These are phyloP conservation scores for Triadica sebifera DNA, from an alignment of 345 rosid genomes.

Conservation along the genomic window DNA sequence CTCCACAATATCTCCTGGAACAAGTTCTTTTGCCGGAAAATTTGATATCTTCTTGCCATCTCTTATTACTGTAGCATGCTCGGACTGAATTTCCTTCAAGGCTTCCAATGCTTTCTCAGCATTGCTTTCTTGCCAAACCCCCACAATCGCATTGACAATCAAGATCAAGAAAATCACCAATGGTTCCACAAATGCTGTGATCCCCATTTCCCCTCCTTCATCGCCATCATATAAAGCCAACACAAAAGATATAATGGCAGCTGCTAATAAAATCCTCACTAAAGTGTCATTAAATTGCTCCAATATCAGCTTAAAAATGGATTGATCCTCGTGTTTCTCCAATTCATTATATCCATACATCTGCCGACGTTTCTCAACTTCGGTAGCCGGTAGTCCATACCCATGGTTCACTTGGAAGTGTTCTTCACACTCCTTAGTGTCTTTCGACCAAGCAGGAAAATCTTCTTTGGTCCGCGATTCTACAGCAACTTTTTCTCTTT, in stretches of 20 bases:
- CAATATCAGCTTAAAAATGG: slow-evolving; percentile 57
- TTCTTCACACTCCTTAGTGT: slow-evolving; percentile 55
- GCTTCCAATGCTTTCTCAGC: slow-evolving; percentile 95
- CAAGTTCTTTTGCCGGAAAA: slow-evolving; percentile 77
- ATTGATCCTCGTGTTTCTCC: slow-evolving; percentile 73
- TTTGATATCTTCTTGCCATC: slow-evolving; percentile 47
- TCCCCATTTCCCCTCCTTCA: slow-evolving; percentile 86
- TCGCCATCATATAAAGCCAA: slow-evolving; percentile 77
- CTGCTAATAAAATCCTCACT: slow-evolving; percentile 78
- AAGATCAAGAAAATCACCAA: slow-evolving; percentile 83
- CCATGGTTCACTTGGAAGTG: slow-evolving; percentile 44
- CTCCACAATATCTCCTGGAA: slow-evolving; percentile 91
- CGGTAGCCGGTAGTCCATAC: slow-evolving; percentile 47
- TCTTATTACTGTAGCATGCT: slow-evolving; percentile 67
- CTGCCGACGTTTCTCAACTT: slow-evolving; percentile 51
- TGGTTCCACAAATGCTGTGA: slow-evolving; percentile 92
- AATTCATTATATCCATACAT: slow-evolving; percentile 71
- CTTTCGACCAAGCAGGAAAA: slow-evolving; percentile 78
- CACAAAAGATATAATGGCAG: slow-evolving; percentile 73
- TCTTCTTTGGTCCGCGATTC: slow-evolving; percentile 21
- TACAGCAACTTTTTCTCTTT: slow-evolving; percentile 20
- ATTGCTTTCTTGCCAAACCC: slow-evolving; percentile 89
- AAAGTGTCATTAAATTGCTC: slow-evolving; percentile 86
- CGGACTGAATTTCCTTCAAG: slow-evolving; percentile 84
- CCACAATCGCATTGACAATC: slow-evolving; percentile 86